Evolutionary conservation across 1,139 yeast genomes (phyloP).

Genomic region (Nematodospora anomalae): DNA sequence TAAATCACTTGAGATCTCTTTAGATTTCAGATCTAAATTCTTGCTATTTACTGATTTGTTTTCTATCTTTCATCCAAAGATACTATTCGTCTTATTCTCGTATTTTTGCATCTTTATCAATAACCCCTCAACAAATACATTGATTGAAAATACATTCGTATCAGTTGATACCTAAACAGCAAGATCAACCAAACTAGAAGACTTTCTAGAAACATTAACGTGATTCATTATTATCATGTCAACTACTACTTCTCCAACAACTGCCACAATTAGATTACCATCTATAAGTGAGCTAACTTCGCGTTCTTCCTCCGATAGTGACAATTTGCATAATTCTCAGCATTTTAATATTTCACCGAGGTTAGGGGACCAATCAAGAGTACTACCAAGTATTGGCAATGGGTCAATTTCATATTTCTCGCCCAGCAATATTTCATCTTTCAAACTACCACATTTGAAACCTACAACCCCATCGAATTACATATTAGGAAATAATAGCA

Average conservation of each 20-base stretch:
- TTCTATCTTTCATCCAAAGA: too few relatives aligned
- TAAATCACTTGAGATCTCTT: not conserved
- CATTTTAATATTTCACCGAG: constrained; percentile 10
- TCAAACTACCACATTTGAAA: constrained; percentile 14
- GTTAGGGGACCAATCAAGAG: constrained; percentile 8
- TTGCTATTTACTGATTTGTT: too few relatives aligned
- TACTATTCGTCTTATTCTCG: too few relatives aligned
- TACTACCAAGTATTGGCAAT: constrained; percentile 10
- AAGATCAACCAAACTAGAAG: too few relatives aligned
- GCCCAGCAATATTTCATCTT: constrained; percentile 8
- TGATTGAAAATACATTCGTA: too few relatives aligned
- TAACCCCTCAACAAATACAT: too few relatives aligned
- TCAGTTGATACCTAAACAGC: too few relatives aligned
- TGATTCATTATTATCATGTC: not conserved
- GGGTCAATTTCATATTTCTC: not conserved
- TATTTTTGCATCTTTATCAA: too few relatives aligned
- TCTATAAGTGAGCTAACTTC: constrained; percentile 38
- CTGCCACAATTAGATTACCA: constrained; percentile 28
- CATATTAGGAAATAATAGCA: constrained; percentile 12
- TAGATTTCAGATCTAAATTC: too few relatives aligned
- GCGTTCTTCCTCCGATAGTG: constrained; percentile 6
- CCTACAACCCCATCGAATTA: constrained; percentile 20
- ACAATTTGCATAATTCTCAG: constrained; percentile 4
- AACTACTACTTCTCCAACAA: constrained; percentile 6
- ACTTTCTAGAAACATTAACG: not conserved